A percentile compares a stretch with the other conserved stretches of the same genome.
phyloP scores from a whole-genome alignment of 2,329 filamentous ascomycete species.

The Coniochaeta pulveracea region DNA sequence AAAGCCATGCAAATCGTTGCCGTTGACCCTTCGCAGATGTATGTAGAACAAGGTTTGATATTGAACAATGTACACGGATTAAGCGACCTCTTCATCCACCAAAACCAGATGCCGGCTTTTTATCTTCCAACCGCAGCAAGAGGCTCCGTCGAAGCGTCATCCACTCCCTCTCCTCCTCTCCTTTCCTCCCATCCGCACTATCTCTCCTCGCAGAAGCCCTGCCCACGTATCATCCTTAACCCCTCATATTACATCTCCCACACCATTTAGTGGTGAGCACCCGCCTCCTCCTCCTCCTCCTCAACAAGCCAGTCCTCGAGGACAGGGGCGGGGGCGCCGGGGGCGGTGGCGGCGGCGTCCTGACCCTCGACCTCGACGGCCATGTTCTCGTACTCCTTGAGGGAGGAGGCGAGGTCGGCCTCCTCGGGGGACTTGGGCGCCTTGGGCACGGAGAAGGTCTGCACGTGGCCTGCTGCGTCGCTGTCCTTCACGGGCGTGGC shows the following conservation, averaged over 20 bases:
- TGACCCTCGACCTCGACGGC: slow-evolving; percentile 90
- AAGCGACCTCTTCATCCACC: slow-evolving; percentile 12
- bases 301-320: slow-evolving; percentile 73
- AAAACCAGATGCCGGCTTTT: slow-evolving; percentile 1
- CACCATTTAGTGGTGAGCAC: slow-evolving; percentile 32
- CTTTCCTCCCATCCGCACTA: slow-evolving; percentile 3
- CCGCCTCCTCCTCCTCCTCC: slow-evolving; percentile 49
- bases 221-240: background rate
- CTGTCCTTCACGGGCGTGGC: slow-evolving; percentile 67
- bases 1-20: too few relatives aligned
- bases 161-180: slow-evolving; percentile 2
- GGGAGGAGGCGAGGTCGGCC: slow-evolving; percentile 77
- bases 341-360: slow-evolving; percentile 47
- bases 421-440: slow-evolving; percentile 86
- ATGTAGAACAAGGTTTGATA: slow-evolving; percentile 4
- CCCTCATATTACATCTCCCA: background rate
- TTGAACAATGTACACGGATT: slow-evolving; percentile 27
- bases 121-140: slow-evolving; percentile 4
- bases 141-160: background rate
- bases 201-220: slow-evolving; percentile 3
- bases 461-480: slow-evolving; percentile 83
- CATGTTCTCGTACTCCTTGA: slow-evolving; percentile 92
- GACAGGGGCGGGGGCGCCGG: slow-evolving; percentile 46
- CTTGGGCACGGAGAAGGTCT: slow-evolving; percentile 72
- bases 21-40: too few relatives aligned